Conservation (phyloP, 2,329 filamentous ascomycete genomes). For the Aspergillus tubingensis region DNA sequence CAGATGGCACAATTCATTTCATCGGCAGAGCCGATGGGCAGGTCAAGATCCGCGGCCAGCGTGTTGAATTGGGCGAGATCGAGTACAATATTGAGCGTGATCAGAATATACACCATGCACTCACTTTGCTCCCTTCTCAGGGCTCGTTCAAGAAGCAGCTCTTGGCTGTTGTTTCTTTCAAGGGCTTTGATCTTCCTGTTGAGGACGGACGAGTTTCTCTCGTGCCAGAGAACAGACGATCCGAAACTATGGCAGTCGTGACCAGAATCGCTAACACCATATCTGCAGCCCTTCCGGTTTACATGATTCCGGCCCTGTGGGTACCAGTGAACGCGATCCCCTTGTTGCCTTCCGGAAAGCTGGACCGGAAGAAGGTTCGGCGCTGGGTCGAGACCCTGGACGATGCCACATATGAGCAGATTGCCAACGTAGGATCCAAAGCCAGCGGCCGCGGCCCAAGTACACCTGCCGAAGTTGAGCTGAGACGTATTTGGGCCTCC, state of each 20-base stretch:
- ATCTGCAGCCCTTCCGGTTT: slow-evolving; percentile 8
- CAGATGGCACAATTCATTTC: slow-evolving; percentile 15
- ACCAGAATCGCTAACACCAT: neutral
- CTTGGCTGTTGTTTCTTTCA: slow-evolving; percentile 1
- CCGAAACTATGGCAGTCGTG: neutral
- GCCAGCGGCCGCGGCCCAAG: slow-evolving; percentile 1
- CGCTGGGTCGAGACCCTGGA: slow-evolving; percentile 11
- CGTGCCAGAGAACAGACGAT: neutral
- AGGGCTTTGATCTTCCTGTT: neutral
- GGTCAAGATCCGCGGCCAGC: slow-evolving; percentile 20
- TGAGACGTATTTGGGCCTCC: slow-evolving; percentile 15
- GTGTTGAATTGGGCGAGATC: slow-evolving; percentile 19
- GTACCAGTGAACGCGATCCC: slow-evolving; percentile 12
- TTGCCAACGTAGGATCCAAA: slow-evolving; percentile 5
- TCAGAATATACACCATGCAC: slow-evolving; percentile 9
- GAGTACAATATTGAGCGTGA: slow-evolving; percentile 14
- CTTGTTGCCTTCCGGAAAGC: slow-evolving; percentile 9
- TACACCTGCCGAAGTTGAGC: slow-evolving; percentile 3
- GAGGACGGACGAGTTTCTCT: neutral
- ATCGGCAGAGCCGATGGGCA: slow-evolving; percentile 18
- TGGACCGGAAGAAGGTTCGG: slow-evolving; percentile 13
- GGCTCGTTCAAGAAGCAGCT: neutral
- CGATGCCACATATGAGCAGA: neutral
- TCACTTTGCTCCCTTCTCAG: slow-evolving; percentile 6
- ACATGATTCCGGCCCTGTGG: slow-evolving; percentile 16